Conservation (phyloP, 768 basidiomycete genomes). For the Psilocybe tampanensis region DNA sequence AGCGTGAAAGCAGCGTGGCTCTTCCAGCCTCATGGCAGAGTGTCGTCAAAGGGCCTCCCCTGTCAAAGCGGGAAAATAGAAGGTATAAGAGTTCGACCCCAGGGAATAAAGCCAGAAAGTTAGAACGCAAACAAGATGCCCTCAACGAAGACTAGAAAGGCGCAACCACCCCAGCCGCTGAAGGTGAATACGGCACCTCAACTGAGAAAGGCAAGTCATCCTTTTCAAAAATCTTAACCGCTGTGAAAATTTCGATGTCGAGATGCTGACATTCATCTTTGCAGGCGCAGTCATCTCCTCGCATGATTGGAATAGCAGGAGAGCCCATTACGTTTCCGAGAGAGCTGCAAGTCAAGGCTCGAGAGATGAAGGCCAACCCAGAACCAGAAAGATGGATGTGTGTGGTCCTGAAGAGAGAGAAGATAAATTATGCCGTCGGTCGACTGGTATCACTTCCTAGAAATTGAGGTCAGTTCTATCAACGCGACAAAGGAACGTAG, state of each 20-base stretch:
- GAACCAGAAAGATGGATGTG: slow-evolving; percentile 30
- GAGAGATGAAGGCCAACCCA: slow-evolving; percentile 9
- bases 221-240: neutral
- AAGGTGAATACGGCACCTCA: neutral
- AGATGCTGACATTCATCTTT: slow-evolving; percentile 1
- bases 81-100: neutral
- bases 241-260: neutral
- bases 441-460: slow-evolving; percentile 24
- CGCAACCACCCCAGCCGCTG: neutral
- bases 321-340: slow-evolving; percentile 9
- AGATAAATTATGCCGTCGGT: slow-evolving; percentile 28
- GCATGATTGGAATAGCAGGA: slow-evolving; percentile 5
- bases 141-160: neutral
- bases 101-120: neutral
- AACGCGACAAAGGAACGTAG: neutral
- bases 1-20: slow-evolving; percentile 9
- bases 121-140: neutral
- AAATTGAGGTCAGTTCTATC: neutral
- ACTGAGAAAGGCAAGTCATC: slow-evolving; percentile 25
- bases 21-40: neutral
- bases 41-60: neutral
- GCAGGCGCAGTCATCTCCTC: slow-evolving; percentile 29
- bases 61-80: neutral
- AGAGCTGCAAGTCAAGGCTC: slow-evolving; percentile 17
- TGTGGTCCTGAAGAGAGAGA: slow-evolving; percentile 31